These are phyloP conservation scores for Fusarium solani-melongenae DNA, from an alignment of 2,329 filamentous ascomycete species.

Conservation along the genomic window DNA sequence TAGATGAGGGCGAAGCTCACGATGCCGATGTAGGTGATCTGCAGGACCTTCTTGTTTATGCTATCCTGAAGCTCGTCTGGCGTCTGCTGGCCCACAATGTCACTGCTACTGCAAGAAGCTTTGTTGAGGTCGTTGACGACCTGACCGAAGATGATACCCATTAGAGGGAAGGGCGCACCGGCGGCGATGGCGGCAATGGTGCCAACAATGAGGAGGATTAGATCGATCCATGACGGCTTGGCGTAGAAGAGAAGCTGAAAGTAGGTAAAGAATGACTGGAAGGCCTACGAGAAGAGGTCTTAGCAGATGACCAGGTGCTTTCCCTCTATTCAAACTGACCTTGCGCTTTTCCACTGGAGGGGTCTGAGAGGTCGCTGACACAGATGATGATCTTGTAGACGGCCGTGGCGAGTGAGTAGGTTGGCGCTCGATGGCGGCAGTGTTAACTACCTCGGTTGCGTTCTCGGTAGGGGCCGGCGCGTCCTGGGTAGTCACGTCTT, in stretches of 20 bases:
- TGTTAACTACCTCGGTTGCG: slow-evolving; percentile 1
- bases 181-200: slow-evolving; percentile 62
- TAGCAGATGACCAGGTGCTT: slow-evolving; percentile 2
- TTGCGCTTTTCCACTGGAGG: slow-evolving; percentile 14
- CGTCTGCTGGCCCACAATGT: slow-evolving; percentile 34
- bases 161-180: slow-evolving; percentile 72
- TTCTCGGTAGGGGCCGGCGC: slow-evolving; percentile 8
- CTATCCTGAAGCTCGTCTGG: slow-evolving; percentile 50
- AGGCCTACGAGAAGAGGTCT: slow-evolving; percentile 20
- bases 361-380: slow-evolving; percentile 12
- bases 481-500: not conserved
- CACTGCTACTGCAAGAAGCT: slow-evolving; percentile 60
- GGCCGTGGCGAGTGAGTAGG: slow-evolving; percentile 15
- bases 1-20: slow-evolving; percentile 74
- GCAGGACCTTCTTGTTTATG: slow-evolving; percentile 68
- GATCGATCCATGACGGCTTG: slow-evolving; percentile 56
- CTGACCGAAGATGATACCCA: slow-evolving; percentile 73
- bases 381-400: slow-evolving; percentile 24
- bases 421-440: slow-evolving; percentile 1
- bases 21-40: slow-evolving; percentile 72
- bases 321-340: slow-evolving; percentile 1
- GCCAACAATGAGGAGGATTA: slow-evolving; percentile 55
- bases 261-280: slow-evolving; percentile 49
- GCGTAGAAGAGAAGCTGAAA: slow-evolving; percentile 59
- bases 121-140: slow-evolving; percentile 71